phyloP scores from a whole-genome alignment of 768 basidiomycete species.

The Boletus sp. region DNA sequence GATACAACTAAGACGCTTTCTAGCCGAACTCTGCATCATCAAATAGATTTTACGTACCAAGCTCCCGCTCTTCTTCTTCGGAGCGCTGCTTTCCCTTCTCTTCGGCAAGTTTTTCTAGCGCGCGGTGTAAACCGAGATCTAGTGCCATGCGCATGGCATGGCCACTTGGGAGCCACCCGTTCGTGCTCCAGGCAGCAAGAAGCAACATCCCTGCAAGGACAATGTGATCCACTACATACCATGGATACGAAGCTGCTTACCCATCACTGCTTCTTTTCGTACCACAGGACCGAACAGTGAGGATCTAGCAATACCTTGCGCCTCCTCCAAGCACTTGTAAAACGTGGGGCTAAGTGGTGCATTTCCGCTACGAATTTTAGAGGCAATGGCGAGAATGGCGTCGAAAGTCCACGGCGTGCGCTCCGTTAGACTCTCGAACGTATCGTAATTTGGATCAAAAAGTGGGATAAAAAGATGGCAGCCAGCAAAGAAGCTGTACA shows the following conservation, averaged over 20 bases:
- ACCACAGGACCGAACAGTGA: constrained; percentile 93
- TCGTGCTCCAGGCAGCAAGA: constrained; percentile 90
- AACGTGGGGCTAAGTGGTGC: constrained; percentile 83
- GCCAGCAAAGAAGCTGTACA: constrained; percentile 84
- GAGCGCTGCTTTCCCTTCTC: constrained; percentile 58
- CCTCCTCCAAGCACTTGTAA: constrained; percentile 90
- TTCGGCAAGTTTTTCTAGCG: constrained; percentile 87
- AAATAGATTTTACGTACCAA: constrained; percentile 49
- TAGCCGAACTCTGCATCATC: not conserved
- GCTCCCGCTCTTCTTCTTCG: constrained; percentile 83
- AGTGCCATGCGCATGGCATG: constrained; percentile 97
- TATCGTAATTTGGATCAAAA: constrained; percentile 91
- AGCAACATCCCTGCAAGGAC: constrained; percentile 73
- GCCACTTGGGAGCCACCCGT: constrained; percentile 92
- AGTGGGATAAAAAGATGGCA: constrained; percentile 96
- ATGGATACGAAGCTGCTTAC: constrained; percentile 38
- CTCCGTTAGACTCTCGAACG: constrained; percentile 88
- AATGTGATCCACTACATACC: constrained; percentile 1
- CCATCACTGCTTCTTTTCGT: constrained; percentile 92
- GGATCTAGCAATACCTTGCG: constrained; percentile 92
- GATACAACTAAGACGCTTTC: constrained; percentile 65
- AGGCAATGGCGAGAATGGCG: constrained; percentile 87
- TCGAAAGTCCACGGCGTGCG: constrained; percentile 96
- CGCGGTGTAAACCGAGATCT: constrained; percentile 90
- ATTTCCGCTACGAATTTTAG: constrained; percentile 89